Base-by-base conservation (phyloP, 495 filamentous ascomycete species). In the Daldinia childiae region DNA sequence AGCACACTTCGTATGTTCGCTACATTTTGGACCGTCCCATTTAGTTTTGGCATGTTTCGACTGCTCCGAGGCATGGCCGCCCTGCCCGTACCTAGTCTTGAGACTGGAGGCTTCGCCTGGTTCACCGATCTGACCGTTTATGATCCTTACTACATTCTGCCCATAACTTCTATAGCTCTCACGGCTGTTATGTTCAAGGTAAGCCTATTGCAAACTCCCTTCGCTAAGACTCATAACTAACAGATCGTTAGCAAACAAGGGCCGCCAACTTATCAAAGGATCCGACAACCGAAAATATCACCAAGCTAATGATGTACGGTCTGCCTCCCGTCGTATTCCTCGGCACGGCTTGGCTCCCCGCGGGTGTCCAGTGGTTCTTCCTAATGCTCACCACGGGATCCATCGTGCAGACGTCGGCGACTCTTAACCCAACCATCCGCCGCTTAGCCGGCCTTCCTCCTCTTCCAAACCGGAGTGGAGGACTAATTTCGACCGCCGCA, bases 41-140 rank as follows among this genome's bases (percentile, higher is more conserved):
- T 97, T 29, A 92, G 90, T 39, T 92, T 87, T 74, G 92, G 94
- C 64, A 89, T 90, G 64, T 98, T 93, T 81, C 86, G 92, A 61
- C 80, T 94, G n/a, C 68, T 94, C 63, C 82, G 87, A 29, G 89
- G 82, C 56, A 97, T 97, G 93, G 76, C 89, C 3, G 68, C 78
- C 17, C 76, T 99, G 27, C 95, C 95, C 1, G 92, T 97, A 6
- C 94, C 94, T 0, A 91, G 87, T 1, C 68, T 98, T 62, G 84
- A 90, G 61, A 80, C 79, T 8, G 93, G 91, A 32, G 89, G 92
- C 3, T 64, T 89, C 6, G 78, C 86, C 12, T 98, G 96, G 96
- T 87, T 98, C 69, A 79, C 79, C 4, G 91, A 99, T 74, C 80
- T 99, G 62, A 91, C 94, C 0, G 76, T 91, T 11, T 60, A 86